Evolutionary conservation across 2,329 filamentous ascomycete genomes (phyloP).

Genomic region (Alternaria metachromatica): DNA sequence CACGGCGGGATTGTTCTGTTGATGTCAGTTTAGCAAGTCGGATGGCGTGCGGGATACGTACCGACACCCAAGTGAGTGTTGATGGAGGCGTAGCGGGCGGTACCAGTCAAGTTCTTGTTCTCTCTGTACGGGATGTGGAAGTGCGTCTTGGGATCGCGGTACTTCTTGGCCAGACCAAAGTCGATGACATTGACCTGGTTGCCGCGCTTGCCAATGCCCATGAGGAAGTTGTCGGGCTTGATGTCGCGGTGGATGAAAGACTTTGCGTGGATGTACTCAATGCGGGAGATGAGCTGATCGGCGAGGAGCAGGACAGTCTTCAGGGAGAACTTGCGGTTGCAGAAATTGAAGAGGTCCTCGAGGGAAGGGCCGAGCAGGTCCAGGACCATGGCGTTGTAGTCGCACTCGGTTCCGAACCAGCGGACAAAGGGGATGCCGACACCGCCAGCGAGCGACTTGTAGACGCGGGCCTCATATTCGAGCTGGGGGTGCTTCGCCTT

Average conservation of each 20-base stretch:
- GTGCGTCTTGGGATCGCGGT: conserved; percentile 98
- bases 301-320: conserved; percentile 97
- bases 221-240: conserved; percentile 99
- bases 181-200: conserved; percentile 99
- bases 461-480: conserved; percentile 97
- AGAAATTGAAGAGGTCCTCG: conserved; percentile 99
- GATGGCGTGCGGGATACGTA: conserved; percentile 52
- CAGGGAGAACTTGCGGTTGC: conserved; percentile 98
- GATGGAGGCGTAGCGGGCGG: conserved; percentile 97
- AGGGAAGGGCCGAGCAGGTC: conserved; percentile 94
- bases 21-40: conserved; percentile 18
- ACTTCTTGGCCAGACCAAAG: conserved; percentile 99
- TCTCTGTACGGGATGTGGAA: conserved; percentile 99
- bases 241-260: conserved; percentile 99
- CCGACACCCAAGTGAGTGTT: conserved; percentile 97
- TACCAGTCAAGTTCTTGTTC: conserved; percentile 99
- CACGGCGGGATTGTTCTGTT: conserved; percentile 93
- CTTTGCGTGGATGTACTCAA: conserved; percentile 99
- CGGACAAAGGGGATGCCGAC: conserved; percentile 98
- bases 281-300: conserved; percentile 97
- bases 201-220: conserved; percentile 98
- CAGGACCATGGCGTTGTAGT: conserved; percentile 99
- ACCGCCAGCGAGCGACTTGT: conserved; percentile 86
- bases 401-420: conserved; percentile 99
- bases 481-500: conserved; percentile 99